These are phyloP conservation scores for Emericellopsis atlantica DNA, from an alignment of 2,329 filamentous ascomycete species.

Conservation along the genomic window DNA sequence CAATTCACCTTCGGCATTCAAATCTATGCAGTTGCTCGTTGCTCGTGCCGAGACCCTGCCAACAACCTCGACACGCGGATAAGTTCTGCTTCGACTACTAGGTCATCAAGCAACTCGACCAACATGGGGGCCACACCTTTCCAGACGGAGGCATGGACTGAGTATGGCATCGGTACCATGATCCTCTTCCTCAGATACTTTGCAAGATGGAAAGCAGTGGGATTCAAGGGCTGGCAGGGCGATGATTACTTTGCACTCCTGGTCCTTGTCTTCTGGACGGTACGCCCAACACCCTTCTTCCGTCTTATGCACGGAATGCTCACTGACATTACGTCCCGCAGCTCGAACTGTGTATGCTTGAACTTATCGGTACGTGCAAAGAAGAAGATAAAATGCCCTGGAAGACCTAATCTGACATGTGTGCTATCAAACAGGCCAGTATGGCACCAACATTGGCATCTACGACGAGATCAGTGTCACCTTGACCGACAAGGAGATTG, in stretches of 20 bases:
- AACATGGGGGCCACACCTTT: constrained; percentile 22
- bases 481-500: constrained; percentile 15
- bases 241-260: constrained; percentile 27
- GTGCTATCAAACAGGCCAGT: constrained; percentile 12
- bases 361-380: constrained; percentile 15
- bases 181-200: constrained; percentile 24
- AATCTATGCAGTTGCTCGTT: neutral
- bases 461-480: constrained; percentile 15
- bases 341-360: constrained; percentile 16
- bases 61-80: neutral
- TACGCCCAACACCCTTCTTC: constrained; percentile 6
- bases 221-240: constrained; percentile 24
- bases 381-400: neutral
- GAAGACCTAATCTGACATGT: neutral
- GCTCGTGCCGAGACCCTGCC: neutral
- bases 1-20: neutral
- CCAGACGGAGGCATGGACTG: constrained; percentile 27
- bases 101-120: no score
- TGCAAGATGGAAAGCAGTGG: constrained; percentile 23
- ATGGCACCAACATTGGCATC: constrained; percentile 24
- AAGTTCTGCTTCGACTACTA: neutral
- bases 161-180: constrained; percentile 24
- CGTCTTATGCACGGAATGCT: neutral
- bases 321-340: neutral
- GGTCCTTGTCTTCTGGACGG: constrained; percentile 23